Evolutionary conservation across 805 yeast species (phyloP).

Genomic region (Saccharomycopsis sp.): DNA sequence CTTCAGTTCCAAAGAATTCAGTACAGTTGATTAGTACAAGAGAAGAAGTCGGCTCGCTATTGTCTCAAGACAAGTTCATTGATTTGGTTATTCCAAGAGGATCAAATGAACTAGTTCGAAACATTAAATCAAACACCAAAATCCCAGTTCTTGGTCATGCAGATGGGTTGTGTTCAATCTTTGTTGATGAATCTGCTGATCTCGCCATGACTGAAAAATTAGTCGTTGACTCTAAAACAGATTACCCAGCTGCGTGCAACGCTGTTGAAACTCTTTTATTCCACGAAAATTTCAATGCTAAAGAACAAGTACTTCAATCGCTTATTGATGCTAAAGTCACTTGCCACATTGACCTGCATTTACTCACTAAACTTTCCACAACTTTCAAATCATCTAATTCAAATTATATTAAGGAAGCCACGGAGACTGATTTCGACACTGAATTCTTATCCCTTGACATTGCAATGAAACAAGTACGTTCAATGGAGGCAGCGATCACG

Average conservation of each 20-base stretch:
- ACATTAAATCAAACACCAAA: constrained; percentile 79
- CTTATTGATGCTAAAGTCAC: constrained; percentile 64
- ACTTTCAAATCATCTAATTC: constrained; percentile 23
- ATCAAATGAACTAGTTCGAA: constrained; percentile 84
- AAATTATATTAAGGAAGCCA: constrained; percentile 38
- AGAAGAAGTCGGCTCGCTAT: constrained; percentile 78
- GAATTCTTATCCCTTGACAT: constrained; percentile 82
- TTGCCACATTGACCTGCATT: constrained; percentile 56
- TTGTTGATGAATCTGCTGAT: constrained; percentile 72
- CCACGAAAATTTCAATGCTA: constrained; percentile 34
- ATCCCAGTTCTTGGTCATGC: constrained; percentile 99
- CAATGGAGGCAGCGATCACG: constrained; percentile 63
- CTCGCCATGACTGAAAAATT: constrained; percentile 68
- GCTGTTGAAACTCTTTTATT: constrained; percentile 86
- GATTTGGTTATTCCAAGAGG: constrained; percentile 98
- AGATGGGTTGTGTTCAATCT: constrained; percentile 92
- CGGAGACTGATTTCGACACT: constrained; percentile 63
- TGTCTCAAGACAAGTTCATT: constrained; percentile 80
- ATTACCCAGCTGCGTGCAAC: constrained; percentile 98
- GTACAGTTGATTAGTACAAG: constrained; percentile 85
- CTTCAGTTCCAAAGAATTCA: constrained; percentile 73
- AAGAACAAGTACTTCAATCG: constrained; percentile 33
- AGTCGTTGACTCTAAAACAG: constrained; percentile 82
- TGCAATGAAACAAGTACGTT: constrained; percentile 58
- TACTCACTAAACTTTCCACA: constrained; percentile 24